Conservation (phyloP, 2,329 filamentous ascomycete genomes). For the Phialophora expanda region DNA sequence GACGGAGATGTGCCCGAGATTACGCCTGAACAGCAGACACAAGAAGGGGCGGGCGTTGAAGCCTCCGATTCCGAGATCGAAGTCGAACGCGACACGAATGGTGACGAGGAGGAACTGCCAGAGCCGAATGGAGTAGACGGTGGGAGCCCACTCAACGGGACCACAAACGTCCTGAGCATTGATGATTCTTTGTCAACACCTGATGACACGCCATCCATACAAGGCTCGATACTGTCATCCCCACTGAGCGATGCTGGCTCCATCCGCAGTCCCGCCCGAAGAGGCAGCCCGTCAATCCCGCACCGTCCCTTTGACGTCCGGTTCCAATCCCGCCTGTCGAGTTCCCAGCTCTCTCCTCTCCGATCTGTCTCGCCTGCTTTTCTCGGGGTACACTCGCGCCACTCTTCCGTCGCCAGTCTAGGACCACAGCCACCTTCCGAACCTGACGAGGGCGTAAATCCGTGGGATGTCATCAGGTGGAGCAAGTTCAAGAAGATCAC, state of each 20-base stretch:
- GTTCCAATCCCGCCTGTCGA: constrained; percentile 84
- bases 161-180: constrained; percentile 50
- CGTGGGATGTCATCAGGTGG: constrained; percentile 98
- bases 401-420: constrained; percentile 77
- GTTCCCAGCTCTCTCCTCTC: constrained; percentile 61
- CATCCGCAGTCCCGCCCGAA: constrained; percentile 63
- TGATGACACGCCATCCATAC: constrained; percentile 80
- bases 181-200: constrained; percentile 76
- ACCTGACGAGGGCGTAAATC: constrained; percentile 73
- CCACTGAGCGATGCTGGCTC: constrained; percentile 40
- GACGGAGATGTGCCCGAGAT: constrained; percentile 41
- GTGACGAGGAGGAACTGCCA: constrained; percentile 5
- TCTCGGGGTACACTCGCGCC: constrained; percentile 75
- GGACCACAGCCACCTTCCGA: constrained; percentile 63
- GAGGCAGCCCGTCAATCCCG: constrained; percentile 76
- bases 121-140: constrained; percentile 18
- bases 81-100: constrained; percentile 33
- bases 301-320: constrained; percentile 92
- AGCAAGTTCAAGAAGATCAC: constrained; percentile 90
- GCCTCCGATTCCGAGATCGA: constrained; percentile 25
- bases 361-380: constrained; percentile 79
- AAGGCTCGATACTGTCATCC: constrained; percentile 66
- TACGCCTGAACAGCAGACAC: constrained; percentile 9
- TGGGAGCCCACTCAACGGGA: constrained; percentile 8
- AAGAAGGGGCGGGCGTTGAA: background rate